Conservation (phyloP, 1,284 basidiomycete genomes). For the Malassezia arunalokei region DNA sequence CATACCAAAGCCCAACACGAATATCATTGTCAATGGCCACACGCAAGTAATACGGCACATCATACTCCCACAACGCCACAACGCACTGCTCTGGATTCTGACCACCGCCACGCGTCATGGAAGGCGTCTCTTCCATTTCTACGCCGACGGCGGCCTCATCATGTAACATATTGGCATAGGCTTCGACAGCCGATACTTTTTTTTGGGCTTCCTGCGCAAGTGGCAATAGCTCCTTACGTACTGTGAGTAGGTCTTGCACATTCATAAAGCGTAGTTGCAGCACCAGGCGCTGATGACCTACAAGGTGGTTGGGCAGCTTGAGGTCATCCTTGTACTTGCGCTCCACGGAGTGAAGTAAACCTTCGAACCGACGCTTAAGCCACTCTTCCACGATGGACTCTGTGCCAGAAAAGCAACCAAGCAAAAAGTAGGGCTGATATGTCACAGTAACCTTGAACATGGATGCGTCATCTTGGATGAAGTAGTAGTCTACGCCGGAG, state of each 20-base stretch:
- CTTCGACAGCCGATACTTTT: constrained; percentile 90
- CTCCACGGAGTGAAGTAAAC: constrained; percentile 59
- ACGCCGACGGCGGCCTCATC: constrained; percentile 24
- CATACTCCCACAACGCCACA: constrained; percentile 88
- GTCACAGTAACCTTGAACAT: constrained; percentile 90
- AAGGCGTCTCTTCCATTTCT: constrained; percentile 21
- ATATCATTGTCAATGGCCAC: constrained; percentile 97
- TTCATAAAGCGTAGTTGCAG: constrained; percentile 85
- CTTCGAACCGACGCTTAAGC: constrained; percentile 86
- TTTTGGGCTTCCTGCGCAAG: constrained; percentile 78
- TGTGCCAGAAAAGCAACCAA: constrained; percentile 68
- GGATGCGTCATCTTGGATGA: constrained; percentile 88
- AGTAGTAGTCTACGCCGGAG: constrained; percentile 87
- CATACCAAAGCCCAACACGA: constrained; percentile 94
- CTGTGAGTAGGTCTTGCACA: constrained; percentile 74
- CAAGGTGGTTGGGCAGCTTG: constrained; percentile 84
- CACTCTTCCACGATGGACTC: constrained; percentile 91
- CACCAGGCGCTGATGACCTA: constrained; percentile 76
- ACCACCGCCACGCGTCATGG: constrained; percentile 17
- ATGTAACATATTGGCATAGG: constrained; percentile 93
- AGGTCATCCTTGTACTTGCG: constrained; percentile 85
- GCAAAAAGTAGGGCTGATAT: constrained; percentile 88
- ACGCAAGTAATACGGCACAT: constrained; percentile 92
- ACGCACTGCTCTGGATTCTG: constrained; percentile 78
- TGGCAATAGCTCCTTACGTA: constrained; percentile 77